Evolutionary conservation across 805 yeast species (phyloP), one percentile per base, ranked within the genome.

Genomic region (Lipomyces sp.): DNA sequence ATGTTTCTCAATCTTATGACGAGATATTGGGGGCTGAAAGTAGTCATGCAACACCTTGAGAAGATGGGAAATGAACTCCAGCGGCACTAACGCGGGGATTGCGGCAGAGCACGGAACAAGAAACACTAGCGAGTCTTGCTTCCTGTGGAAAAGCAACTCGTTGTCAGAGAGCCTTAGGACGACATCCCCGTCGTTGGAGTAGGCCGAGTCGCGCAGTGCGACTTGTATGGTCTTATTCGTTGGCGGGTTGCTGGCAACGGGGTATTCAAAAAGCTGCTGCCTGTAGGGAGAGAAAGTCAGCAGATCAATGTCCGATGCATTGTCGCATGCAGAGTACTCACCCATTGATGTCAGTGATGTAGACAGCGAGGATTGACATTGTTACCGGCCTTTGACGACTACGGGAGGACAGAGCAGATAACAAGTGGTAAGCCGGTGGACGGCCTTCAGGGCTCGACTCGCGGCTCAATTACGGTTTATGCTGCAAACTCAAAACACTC

Each of bases 21-120:
- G 39, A 10, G 56, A 43, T 11, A 51, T 19, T 1, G 82, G 82
- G 32, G 68, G 67, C 16, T 74, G 76, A 55, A 86, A 83, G 65
- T 81, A 86, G 48, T 78, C 81, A 42, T 73, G 70, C 57, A 86
- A 70, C 0, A 75, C 75, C 18, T 67, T 74, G 13, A 81, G 70
- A 21, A 86, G 65, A 26, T 75, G 66, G 24, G 71, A 69, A 21
- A 82, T 65, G 49, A 85, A 77, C 22, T 75, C 75, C 52, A 74
- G 73, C 1, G 86, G 81, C n/a, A 75, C 65, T 45, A 79, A 60
- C 0, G 86, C 83, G 39, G 81, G 78, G 19, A 61, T 55, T 1
- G 61, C 34, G 3, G 65, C 33, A 3, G 63, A 52, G 45, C 68
- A 68, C 13, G 69, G 69, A 8, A 68, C 44, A 33, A 64, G 45